Evolutionary conservation across 23 red algal genomes (phyloP), one percentile per base, ranked within the genome.

Genomic region (Pyropia haitanensis): DNA sequence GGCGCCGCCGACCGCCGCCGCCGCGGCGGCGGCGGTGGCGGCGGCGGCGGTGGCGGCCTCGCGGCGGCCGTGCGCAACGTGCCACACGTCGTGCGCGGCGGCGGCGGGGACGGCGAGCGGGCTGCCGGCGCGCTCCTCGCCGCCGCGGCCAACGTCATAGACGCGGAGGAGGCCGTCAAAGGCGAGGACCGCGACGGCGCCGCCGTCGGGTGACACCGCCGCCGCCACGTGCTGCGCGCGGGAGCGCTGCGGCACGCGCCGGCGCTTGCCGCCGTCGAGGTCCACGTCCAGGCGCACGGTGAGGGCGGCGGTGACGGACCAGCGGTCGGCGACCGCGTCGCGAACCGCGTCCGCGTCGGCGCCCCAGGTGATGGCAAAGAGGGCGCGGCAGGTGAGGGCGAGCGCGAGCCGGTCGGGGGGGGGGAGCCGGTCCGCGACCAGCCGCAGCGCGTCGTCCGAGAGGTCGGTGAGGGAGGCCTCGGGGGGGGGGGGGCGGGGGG

Each of bases 131-230:
- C 64, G 49, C 14, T 46, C 39, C 4, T 10, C 39, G 30, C 39
- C 39, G 5, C 56, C 39, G 2, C 32, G 25, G 2, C 23, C 53
- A 2, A 64, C 33, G 20, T 72, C 39, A 16, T 71, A 14, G 22
- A 82, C 27, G 7, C 77, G 51, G 14, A 82, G 53, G 15, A 29
- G 20, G 46, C 72, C 72, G 27, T 82, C 77, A 27, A 71, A 82
- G 26, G 77, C 53, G 2, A 82, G 39, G 14, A 82, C 52, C 23
- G 77, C 77, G 12, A 82, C 22, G 3, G 72, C 20, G 15, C 34
- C 12, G 19, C 65, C 77, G 24, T 59, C 51, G 7, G 19, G 39
- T 4, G 65, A 63, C 9, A 82, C 77, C 5, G 77, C 77, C 6
- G 72, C 46, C 19, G 28, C 18, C 2, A 82, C 25, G 53, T 82